Conservation (phyloP, 2,329 filamentous ascomycete species). For the Aspergillus sp. region DNA sequence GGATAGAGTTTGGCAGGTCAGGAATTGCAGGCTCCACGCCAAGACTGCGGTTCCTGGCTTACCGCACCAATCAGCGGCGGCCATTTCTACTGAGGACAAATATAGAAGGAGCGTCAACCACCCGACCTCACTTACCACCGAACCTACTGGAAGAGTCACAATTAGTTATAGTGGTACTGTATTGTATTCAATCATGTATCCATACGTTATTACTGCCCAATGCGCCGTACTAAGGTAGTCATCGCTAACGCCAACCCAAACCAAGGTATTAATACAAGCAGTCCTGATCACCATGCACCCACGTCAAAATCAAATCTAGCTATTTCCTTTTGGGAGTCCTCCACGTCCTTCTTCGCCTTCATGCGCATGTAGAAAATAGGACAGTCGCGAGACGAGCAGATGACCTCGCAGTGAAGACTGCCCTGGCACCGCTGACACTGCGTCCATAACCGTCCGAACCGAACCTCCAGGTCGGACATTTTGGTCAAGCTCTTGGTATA, state of each 20-base stretch:
- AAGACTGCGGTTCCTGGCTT: conserved; percentile 5
- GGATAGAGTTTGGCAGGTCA: conserved; percentile 9
- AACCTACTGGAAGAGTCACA: too few relatives aligned
- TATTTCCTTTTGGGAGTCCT: conserved; percentile 89
- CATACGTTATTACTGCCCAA: conserved; percentile 5
- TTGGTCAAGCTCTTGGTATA: conserved; percentile 89
- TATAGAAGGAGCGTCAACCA: too few relatives aligned
- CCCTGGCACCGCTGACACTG: conserved; percentile 98
- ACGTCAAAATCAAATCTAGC: conserved; percentile 84
- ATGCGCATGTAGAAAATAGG: conserved; percentile 99
- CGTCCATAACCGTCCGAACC: conserved; percentile 92
- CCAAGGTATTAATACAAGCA: conserved; percentile 20
- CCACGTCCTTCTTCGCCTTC: conserved; percentile 99
- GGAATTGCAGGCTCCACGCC: conserved; percentile 3
- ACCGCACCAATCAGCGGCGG: background rate
- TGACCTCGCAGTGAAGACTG: conserved; percentile 97
- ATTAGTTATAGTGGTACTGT: background rate
- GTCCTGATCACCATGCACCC: conserved; percentile 60
- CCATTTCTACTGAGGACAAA: background rate
- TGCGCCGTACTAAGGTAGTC: too few relatives aligned
- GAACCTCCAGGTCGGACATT: conserved; percentile 87
- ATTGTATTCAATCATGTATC: conserved; percentile 3
- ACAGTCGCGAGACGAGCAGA: conserved; percentile 93
- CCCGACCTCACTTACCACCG: too few relatives aligned
- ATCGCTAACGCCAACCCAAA: background rate